phyloP scores from a whole-genome alignment of 2,329 filamentous ascomycete species.

The Pestalotiopsis sp. region DNA sequence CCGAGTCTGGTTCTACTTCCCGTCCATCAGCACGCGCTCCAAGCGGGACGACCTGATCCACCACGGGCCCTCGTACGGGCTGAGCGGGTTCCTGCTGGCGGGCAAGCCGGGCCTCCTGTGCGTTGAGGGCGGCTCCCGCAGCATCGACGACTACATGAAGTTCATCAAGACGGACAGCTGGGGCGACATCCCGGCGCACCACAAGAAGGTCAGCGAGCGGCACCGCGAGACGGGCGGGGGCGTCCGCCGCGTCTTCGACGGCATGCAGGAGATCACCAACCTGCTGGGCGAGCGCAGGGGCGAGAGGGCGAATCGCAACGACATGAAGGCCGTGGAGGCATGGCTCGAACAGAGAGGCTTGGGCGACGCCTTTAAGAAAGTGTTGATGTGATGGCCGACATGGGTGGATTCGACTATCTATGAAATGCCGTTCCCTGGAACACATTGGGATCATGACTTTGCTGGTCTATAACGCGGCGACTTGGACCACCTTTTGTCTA shows the following conservation, averaged over 20 bases:
- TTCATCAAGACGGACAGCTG: constrained; percentile 65
- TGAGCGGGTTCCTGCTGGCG: constrained; percentile 61
- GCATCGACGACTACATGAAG: constrained; percentile 60
- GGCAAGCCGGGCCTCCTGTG: constrained; percentile 59
- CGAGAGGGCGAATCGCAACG: constrained; percentile 47
- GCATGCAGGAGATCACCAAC: constrained; percentile 60
- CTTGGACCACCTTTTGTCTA: too few relatives aligned
- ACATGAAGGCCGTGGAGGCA: constrained; percentile 53
- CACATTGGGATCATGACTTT: neutral
- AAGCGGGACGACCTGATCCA: constrained; percentile 59
- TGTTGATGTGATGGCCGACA: constrained; percentile 28
- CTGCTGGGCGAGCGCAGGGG: constrained; percentile 46
- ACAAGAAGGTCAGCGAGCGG: constrained; percentile 63
- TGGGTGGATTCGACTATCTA: too few relatives aligned
- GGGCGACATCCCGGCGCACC: constrained; percentile 61
- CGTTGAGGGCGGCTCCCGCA: constrained; percentile 45
- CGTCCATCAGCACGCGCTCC: constrained; percentile 57
- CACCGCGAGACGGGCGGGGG: constrained; percentile 38
- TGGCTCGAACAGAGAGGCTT: constrained; percentile 47
- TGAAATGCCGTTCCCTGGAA: neutral
- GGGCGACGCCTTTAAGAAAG: constrained; percentile 43
- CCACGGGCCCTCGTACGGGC: constrained; percentile 48
- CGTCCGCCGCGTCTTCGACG: constrained; percentile 43
- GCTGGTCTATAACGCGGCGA: too few relatives aligned
- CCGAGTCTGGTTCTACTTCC: constrained; percentile 64